Base-by-base conservation (phyloP, 441 rosid genomes). In the Gossypium gossypioides region DNA sequence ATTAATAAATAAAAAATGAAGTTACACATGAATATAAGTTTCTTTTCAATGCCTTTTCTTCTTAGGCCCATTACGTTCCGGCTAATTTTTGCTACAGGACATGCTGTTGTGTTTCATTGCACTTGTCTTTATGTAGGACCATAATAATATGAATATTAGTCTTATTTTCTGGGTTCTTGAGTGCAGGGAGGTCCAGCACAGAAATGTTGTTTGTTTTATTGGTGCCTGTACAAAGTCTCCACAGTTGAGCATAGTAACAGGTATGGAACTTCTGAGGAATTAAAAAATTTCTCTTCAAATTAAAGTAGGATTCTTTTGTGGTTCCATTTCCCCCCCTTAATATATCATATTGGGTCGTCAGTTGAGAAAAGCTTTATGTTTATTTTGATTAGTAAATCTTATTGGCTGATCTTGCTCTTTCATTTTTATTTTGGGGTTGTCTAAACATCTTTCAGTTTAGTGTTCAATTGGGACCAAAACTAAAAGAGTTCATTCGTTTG, bases 151-250 rank as follows among this genome's bases (percentile, higher is more conserved):
- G 22, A 51, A 70, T 55, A 12, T 37, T 63, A 0, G 24, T 21
- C 52, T 34, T 70, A 40, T 16, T 46, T 40, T 63, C n/a, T 57
- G 16, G 57, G 29, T 74, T 25, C 60, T 70, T 67, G 57, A 57
- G 46, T 82, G 79, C 86, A 88, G 93, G 77, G 85, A 84, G 74
- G 93, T 90, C 63, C 84, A 81, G 42, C 91, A 90, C 77, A 77
- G 65, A 76, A 88, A 88, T 76, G 85, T 88, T 62, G 91, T 90
- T 74, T 86, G 77, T 72, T 90, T 90, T 74, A 79, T 90, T 62
- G 96, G 96, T 76, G 96, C 91, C 9, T 84, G 90, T 69, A 86
- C 91, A 3, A 78, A 80, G 74, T 72, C 84, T 75, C 91, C 96
- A 19, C 78, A 82, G 76, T 77, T 90, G 72, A 85, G 89, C 79